Conservation (phyloP, 139 green algal species). For the Coccomyxa sp. region DNA sequence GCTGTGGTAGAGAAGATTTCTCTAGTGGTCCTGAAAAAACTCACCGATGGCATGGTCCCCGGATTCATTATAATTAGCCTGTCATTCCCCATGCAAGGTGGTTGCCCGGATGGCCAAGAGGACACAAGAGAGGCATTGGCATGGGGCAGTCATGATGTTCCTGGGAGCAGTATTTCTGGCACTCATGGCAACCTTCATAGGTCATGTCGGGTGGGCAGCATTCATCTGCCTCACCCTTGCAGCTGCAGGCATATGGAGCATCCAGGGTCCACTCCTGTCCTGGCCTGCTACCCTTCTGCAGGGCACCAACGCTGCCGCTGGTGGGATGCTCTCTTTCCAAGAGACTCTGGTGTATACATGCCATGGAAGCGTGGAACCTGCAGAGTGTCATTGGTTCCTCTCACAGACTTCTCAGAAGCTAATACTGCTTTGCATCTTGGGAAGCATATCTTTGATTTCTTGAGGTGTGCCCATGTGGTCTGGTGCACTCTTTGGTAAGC, state of each 20-base stretch:
- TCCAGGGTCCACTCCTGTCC: constrained; percentile 23
- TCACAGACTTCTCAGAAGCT: too few species aligned
- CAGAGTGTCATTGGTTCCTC: too few species aligned
- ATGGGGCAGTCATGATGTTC: constrained; percentile 17
- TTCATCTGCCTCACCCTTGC: constrained; percentile 7
- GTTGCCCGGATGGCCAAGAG: constrained; percentile 6
- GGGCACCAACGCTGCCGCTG: neutral
- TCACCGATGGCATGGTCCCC: too few species aligned
- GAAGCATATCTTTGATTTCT: too few species aligned
- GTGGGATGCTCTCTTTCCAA: neutral
- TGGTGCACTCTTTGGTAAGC: too few species aligned
- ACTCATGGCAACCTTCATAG: neutral
- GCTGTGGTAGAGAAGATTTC: too few species aligned
- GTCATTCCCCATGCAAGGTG: neutral
- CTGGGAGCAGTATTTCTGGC: neutral
- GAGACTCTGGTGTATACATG: neutral
- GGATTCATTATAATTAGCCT: too few species aligned
- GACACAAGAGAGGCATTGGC: constrained; percentile 16
- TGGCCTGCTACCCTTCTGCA: constrained; percentile 26
- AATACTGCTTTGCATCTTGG: too few species aligned
- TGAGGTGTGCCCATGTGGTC: too few species aligned
- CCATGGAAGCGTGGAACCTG: neutral
- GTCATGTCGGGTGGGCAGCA: neutral
- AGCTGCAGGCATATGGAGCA: constrained; percentile 18
- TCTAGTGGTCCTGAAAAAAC: too few species aligned